These are phyloP conservation scores for Lotus japonicus DNA, from an alignment of 306 rosid genomes.

Conservation along the genomic window DNA sequence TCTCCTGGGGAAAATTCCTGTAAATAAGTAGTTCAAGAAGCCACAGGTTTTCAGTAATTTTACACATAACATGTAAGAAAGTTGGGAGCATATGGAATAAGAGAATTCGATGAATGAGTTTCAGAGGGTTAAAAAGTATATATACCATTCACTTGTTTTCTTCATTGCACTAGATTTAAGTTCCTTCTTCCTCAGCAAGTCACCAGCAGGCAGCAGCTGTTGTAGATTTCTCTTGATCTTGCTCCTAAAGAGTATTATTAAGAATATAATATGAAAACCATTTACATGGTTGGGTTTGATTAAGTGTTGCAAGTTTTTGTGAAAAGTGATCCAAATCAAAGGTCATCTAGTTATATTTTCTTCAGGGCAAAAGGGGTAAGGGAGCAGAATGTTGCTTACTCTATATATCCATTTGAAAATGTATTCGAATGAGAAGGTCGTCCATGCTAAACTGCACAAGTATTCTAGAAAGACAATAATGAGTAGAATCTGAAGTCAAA, in stretches of 20 bases:
- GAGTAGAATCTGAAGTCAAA: too few species aligned
- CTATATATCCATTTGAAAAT: too few species aligned
- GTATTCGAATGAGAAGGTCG: too few species aligned
- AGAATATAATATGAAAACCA: too few species aligned
- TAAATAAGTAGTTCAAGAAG: slow-evolving; percentile 23
- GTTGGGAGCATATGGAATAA: not conserved
- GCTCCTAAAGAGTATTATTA: too few species aligned
- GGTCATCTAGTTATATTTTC: too few species aligned
- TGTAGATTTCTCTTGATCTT: slow-evolving; percentile 29
- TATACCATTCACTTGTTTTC: slow-evolving; percentile 83
- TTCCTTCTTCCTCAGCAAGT: slow-evolving; percentile 45
- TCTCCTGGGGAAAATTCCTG: slow-evolving; percentile 89
- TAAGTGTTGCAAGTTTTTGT: too few species aligned
- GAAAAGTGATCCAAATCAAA: too few species aligned
- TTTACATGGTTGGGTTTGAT: too few species aligned
- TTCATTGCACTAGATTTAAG: slow-evolving; percentile 63
- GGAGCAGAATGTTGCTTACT: not conserved
- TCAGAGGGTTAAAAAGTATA: slow-evolving; percentile 22
- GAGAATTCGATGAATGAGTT: not conserved
- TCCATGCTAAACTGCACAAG: too few species aligned
- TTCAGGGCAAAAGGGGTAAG: not conserved
- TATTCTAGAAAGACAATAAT: too few species aligned
- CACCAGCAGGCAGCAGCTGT: slow-evolving; percentile 22
- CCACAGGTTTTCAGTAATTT: not conserved
- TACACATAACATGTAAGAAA: not conserved